Base-by-base conservation (phyloP, 2,329 filamentous ascomycete genomes). In the Penicillium vulpinum region DNA sequence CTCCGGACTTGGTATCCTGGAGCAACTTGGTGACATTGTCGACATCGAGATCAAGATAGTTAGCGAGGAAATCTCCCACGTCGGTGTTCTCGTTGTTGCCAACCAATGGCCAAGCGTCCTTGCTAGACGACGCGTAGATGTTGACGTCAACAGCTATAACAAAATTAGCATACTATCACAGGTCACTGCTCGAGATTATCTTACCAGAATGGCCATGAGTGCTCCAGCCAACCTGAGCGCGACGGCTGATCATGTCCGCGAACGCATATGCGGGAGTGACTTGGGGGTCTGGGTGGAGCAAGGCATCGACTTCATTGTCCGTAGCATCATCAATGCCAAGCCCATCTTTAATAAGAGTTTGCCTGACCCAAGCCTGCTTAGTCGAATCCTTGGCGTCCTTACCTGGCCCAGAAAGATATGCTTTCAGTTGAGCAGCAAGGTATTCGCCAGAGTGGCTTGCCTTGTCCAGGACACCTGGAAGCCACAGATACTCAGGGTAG, bases 81-180 rank as follows among this genome's bases (percentile, higher is more conserved):
- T 97, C 92, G 0, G 88, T 97, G 72, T 99, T 99, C 79, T 99
- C 94, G 53, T 95, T 88, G 73, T 97, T 97, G 8, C 93, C 93
- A 3, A 85, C 78, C 7, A 96, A 80, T 15, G 82, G 80, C 41
- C 84, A 81, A 0, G 87, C 84, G 29, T 79, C 77, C 36, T 84
- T 81, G 0, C 84, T 81, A 4, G 90, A 87, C 0, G 89, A 92
- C 51, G 90, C 88, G 77, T 97, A 99, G 64, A 99, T 91, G 74
- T 99, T 99, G 47, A 99, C 94, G 71, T 99, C 94, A 8, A 94
- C 92, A 50, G 88, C 94, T 70, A 70, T 69, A 28, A 40, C n/a
- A 18, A 36, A 40, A 47, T 61, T 49, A 66, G 58, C 38, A 46
- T 43, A 21, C 60, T 51, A 51, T 41, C 38, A 21, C 44, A 26